These are phyloP conservation scores for Amaranthus hypochondriacus DNA, from an alignment of 148 eudicot genomes.

Conservation along the genomic window DNA sequence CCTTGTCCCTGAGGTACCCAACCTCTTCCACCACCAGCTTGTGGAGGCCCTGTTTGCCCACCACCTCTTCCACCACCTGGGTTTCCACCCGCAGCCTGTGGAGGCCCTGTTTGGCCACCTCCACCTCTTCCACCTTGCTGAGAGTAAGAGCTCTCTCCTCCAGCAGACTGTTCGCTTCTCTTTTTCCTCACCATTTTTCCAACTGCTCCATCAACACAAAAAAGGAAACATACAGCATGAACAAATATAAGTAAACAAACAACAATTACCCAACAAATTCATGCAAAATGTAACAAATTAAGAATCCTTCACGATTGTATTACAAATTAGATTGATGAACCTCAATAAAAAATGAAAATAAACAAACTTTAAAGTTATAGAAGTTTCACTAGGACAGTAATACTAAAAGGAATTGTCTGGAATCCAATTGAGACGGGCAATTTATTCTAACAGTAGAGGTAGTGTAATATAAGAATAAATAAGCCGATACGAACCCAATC, in stretches of 20 bases:
- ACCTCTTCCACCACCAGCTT: constrained; percentile 31
- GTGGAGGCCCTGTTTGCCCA: constrained; percentile 37
- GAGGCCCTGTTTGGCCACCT: constrained; percentile 37
- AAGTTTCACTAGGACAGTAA: too few relatives aligned
- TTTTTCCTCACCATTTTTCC: constrained; percentile 76
- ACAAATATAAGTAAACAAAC: neutral
- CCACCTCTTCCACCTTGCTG: constrained; percentile 45
- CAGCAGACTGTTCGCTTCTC: constrained; percentile 55
- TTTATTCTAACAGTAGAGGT: too few relatives aligned
- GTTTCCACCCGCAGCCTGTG: constrained; percentile 41
- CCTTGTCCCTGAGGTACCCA: constrained; percentile 32
- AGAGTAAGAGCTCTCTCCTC: constrained; percentile 57
- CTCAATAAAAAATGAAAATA: too few relatives aligned
- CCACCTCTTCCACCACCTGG: constrained; percentile 53
- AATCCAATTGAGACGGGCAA: too few relatives aligned
- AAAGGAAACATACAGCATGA: neutral
- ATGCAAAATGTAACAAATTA: too few relatives aligned
- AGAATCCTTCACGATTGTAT: too few relatives aligned
- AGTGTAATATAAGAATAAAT: too few relatives aligned
- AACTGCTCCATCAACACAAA: constrained; percentile 26
- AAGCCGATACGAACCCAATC: too few relatives aligned
- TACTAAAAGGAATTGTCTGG: too few relatives aligned
- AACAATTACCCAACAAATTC: neutral
- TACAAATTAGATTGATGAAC: too few relatives aligned
- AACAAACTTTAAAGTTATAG: too few relatives aligned